These are phyloP conservation scores for Escovopsis sp. DNA, from an alignment of 2,329 filamentous ascomycete genomes.

Conservation along the genomic window DNA sequence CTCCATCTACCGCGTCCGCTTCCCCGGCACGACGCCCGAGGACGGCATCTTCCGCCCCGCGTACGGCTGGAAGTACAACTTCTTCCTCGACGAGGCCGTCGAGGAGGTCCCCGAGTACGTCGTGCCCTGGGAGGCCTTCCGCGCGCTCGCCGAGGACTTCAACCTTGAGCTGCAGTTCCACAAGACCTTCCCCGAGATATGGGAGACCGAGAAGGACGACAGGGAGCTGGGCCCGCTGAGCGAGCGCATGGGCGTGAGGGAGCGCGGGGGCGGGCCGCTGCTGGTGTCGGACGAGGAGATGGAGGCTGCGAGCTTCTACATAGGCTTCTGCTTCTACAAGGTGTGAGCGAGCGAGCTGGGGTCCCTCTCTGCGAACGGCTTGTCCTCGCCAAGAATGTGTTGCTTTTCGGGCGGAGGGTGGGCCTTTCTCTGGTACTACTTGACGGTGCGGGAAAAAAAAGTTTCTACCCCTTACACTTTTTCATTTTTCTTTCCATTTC, in stretches of 20 bases:
- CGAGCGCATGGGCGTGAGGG: conserved; percentile 89
- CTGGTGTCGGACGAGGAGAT: conserved; percentile 74
- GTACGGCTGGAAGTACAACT: conserved; percentile 96
- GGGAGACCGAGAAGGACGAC: conserved; percentile 83
- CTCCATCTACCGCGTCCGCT: conserved; percentile 78
- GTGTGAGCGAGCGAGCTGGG: conserved; percentile 34
- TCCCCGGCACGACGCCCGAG: conserved; percentile 65
- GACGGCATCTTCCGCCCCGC: conserved; percentile 89
- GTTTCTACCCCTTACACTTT: too few relatives aligned
- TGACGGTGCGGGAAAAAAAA: too few relatives aligned
- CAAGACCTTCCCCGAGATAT: conserved; percentile 80
- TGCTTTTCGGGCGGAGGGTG: neutral
- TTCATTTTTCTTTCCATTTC: too few relatives aligned
- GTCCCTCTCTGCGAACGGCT: neutral
- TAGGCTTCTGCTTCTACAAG: conserved; percentile 96
- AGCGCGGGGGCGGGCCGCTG: conserved; percentile 49
- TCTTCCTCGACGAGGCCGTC: conserved; percentile 89
- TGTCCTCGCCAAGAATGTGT: neutral
- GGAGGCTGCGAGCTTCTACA: conserved; percentile 83
- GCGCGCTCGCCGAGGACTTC: conserved; percentile 88
- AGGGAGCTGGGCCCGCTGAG: conserved; percentile 66
- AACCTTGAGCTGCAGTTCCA: conserved; percentile 93
- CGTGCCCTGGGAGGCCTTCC: conserved; percentile 95
- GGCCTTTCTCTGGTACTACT: too few relatives aligned
- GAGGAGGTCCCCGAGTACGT: conserved; percentile 96